These are phyloP conservation scores for Ilyonectria robusta DNA, from an alignment of 2,329 filamentous ascomycete species.

Conservation along the genomic window DNA sequence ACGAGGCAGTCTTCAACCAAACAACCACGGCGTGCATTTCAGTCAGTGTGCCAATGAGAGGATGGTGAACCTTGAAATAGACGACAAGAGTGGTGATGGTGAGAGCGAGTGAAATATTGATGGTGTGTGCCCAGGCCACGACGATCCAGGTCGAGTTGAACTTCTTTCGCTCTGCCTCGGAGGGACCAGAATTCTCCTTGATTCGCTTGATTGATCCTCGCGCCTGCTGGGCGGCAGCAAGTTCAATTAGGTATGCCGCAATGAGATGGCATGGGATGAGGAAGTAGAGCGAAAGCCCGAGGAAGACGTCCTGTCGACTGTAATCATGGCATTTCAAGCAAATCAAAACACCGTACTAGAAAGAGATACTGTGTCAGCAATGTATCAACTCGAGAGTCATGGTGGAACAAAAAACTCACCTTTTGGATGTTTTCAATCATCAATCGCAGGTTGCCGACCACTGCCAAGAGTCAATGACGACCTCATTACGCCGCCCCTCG, in stretches of 20 bases:
- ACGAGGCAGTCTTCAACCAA: constrained; percentile 96
- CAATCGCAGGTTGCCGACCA: constrained; percentile 92
- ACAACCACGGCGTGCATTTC: constrained; percentile 95
- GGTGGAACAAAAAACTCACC: constrained; percentile 59
- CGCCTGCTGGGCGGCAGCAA: constrained; percentile 85
- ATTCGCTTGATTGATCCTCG: constrained; percentile 73
- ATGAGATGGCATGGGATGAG: constrained; percentile 93
- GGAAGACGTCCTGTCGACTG: constrained; percentile 80
- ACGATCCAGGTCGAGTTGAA: constrained; percentile 85
- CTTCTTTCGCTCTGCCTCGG: constrained; percentile 73
- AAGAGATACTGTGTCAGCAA: constrained; percentile 22
- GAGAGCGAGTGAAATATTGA: constrained; percentile 88
- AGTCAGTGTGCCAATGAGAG: constrained; percentile 90
- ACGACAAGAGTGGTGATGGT: constrained; percentile 86
- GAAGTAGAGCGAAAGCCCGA: constrained; percentile 85
- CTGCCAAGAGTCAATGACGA: constrained; percentile 59
- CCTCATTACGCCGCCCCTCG: constrained; percentile 27
- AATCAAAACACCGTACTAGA: constrained; percentile 94
- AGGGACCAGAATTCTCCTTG: constrained; percentile 55
- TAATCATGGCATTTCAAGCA: constrained; percentile 93
- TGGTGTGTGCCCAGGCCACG: constrained; percentile 83
- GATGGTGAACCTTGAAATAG: constrained; percentile 93
- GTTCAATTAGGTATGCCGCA: constrained; percentile 90
- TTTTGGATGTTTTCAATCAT: constrained; percentile 98
- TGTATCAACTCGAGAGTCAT: not conserved